phyloP scores from a whole-genome alignment of 805 yeast species.

The Candida boleticola region DNA sequence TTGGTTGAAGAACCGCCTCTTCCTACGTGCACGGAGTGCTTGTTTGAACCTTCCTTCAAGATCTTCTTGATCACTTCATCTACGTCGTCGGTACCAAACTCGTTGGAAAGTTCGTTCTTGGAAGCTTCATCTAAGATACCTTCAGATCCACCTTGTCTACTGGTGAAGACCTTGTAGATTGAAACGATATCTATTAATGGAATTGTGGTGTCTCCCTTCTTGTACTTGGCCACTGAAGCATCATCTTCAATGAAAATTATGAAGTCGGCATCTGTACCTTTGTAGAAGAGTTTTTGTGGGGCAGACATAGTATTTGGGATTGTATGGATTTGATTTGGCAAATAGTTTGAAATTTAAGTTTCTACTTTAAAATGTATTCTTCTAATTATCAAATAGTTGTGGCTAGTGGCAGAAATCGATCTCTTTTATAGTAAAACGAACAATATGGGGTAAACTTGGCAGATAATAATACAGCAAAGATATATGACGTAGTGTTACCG shows the following conservation, averaged over 20 bases:
- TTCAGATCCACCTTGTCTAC: conserved; percentile 64
- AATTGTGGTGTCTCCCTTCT: conserved; percentile 48
- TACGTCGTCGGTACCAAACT: conserved; percentile 58
- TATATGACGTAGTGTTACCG: too few species aligned
- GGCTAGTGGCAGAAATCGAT: too few species aligned
- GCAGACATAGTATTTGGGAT: conserved; percentile 15
- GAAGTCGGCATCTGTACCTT: conserved; percentile 65
- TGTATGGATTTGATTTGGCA: too few species aligned
- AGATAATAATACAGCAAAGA: too few species aligned
- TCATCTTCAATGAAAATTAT: conserved; percentile 60
- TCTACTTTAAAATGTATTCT: background rate
- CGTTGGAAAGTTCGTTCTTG: conserved; percentile 57
- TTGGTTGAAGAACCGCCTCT: conserved; percentile 38
- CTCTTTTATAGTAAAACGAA: too few species aligned
- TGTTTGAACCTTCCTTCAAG: conserved; percentile 56
- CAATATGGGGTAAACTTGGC: too few species aligned
- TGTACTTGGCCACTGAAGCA: conserved; percentile 47
- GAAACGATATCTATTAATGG: conserved; percentile 65
- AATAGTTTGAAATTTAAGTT: too few species aligned
- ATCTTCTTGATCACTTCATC: conserved; percentile 63
- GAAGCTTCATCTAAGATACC: conserved; percentile 76
- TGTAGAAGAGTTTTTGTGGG: conserved; percentile 55
- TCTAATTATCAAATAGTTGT: too few species aligned
- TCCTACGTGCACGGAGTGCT: conserved; percentile 26
- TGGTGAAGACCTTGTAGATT: conserved; percentile 61